Evolutionary conservation across 2,329 filamentous ascomycete species (phyloP), one percentile per base, ranked within the genome.

Genomic region (Arthrobotrys megalospora): DNA sequence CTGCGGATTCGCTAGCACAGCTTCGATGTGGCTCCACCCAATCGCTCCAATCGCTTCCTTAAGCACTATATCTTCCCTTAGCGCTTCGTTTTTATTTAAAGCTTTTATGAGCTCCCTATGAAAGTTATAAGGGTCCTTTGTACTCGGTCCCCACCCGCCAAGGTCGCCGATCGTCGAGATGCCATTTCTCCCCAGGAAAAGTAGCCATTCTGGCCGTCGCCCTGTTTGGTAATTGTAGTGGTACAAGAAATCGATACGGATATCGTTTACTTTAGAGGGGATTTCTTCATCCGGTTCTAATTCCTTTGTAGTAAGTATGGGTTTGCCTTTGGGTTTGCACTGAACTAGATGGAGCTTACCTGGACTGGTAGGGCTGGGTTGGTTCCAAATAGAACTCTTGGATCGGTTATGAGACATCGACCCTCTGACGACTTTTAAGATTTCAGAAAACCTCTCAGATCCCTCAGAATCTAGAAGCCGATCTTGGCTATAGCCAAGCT

Each of bases 191-290:
- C 19, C 19, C 8, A 60, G 16, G 7, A 14, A 41, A 2, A 6
- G 4, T 12, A 38, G 16, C 53, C 53, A 60, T 21, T 41, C 53
- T 36, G 38, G 32, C 19, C n/a, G 53, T 34, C 52, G 14, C 28
- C 53, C 53, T 19, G 16, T 38, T 21, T 48, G 16, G 11, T 10
- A 6, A 1, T 14, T 19, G 12, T n/a, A 36, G 12, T 36, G 28
- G 11, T 58, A 58, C 16, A 58, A 58, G 14, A 34, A 58, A 19
- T 58, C 52, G 14, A 60, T 16, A 6, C 32, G 11, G 16, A 60
- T 60, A 21, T 38, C 38, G 16, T 60, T 38, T 2, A 60, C 32
- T 6, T 38, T 38, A 11, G n/a, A 5, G 3, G 53, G 53, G 38
- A 60, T 60, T 1, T 38, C 8, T 7, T 60, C 34, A 6, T 19